phyloP scores from a whole-genome alignment of 306 rosid genomes.

The cucumber (Cucumis sativus) region DNA sequence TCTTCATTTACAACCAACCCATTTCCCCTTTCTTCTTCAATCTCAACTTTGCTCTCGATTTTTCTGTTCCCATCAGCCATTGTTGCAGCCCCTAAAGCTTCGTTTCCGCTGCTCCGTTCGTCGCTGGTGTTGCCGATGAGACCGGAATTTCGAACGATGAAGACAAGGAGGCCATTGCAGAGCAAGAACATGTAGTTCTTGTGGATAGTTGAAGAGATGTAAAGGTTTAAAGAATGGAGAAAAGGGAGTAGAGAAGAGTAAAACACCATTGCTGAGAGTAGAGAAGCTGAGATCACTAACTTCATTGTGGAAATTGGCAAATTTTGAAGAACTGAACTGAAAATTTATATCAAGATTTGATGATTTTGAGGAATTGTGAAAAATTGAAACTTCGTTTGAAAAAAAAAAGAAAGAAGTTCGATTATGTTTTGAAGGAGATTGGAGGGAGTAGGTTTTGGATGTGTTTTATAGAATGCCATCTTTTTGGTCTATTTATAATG shows the following conservation, averaged over 20 bases:
- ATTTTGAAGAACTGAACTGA: neutral
- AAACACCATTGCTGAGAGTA: slow-evolving; percentile 17
- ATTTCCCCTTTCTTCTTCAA: neutral
- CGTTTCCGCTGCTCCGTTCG: neutral
- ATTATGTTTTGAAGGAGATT: neutral
- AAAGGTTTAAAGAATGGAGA: slow-evolving; percentile 6
- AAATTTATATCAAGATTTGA: neutral
- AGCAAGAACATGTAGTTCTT: slow-evolving; percentile 56
- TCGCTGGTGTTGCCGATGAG: slow-evolving; percentile 14
- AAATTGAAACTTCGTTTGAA: neutral
- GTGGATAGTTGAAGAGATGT: slow-evolving; percentile 15
- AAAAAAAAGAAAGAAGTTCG: no score
- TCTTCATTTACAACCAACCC: neutral
- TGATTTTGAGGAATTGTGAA: neutral
- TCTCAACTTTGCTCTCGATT: neutral
- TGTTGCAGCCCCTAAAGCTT: neutral
- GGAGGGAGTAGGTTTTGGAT: neutral
- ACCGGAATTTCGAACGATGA: slow-evolving; percentile 3
- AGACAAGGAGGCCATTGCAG: slow-evolving; percentile 46
- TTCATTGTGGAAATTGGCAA: slow-evolving; percentile 12
- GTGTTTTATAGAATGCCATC: neutral
- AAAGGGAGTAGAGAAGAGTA: slow-evolving; percentile 17
- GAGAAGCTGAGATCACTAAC: slow-evolving; percentile 24
- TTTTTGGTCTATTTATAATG: neutral
- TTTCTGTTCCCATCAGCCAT: neutral